These are phyloP conservation scores for Sutorius australiensis DNA, from an alignment of 768 basidiomycete genomes.

Conservation along the genomic window DNA sequence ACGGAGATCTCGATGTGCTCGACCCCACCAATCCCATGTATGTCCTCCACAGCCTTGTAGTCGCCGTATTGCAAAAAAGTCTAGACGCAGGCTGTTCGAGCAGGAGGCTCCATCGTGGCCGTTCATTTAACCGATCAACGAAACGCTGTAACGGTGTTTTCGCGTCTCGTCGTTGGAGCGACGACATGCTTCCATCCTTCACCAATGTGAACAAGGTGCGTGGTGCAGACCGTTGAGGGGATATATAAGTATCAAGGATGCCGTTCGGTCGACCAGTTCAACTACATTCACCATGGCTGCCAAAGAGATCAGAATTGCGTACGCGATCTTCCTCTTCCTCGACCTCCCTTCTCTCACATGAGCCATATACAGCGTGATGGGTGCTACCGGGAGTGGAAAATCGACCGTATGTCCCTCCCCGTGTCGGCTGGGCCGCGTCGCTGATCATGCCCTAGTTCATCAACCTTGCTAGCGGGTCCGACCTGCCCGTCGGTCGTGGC, in stretches of 20 bases:
- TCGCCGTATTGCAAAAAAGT: slow-evolving; percentile 11
- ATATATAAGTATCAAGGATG: slow-evolving; percentile 16
- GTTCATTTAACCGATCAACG: slow-evolving; percentile 25
- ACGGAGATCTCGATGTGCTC: slow-evolving; percentile 14
- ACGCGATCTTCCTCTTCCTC: slow-evolving; percentile 2
- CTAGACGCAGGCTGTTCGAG: slow-evolving; percentile 1
- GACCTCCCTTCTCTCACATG: slow-evolving; percentile 4
- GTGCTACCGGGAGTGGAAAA: slow-evolving; percentile 36
- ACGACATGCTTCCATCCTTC: slow-evolving; percentile 15
- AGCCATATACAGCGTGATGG: slow-evolving; percentile 29
- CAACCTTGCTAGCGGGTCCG: slow-evolving; percentile 48
- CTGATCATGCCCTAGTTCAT: slow-evolving; percentile 42
- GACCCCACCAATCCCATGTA: slow-evolving; percentile 4
- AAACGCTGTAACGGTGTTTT: slow-evolving; percentile 20
- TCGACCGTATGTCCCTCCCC: slow-evolving; percentile 26
- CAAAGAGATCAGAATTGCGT: slow-evolving; percentile 34
- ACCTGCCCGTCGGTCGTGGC: slow-evolving; percentile 41
- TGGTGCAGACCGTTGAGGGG: slow-evolving; percentile 2
- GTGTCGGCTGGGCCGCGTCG: not conserved
- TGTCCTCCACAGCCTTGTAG: slow-evolving; percentile 1
- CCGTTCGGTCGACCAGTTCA: too few relatives aligned
- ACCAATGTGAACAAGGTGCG: slow-evolving; percentile 14
- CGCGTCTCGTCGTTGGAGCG: slow-evolving; percentile 2
- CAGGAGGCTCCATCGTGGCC: slow-evolving; percentile 28
- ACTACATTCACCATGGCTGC: slow-evolving; percentile 18